Evolutionary conservation across 2,329 filamentous ascomycete genomes (phyloP).

Genomic region (Colletotrichum eleusines): DNA sequence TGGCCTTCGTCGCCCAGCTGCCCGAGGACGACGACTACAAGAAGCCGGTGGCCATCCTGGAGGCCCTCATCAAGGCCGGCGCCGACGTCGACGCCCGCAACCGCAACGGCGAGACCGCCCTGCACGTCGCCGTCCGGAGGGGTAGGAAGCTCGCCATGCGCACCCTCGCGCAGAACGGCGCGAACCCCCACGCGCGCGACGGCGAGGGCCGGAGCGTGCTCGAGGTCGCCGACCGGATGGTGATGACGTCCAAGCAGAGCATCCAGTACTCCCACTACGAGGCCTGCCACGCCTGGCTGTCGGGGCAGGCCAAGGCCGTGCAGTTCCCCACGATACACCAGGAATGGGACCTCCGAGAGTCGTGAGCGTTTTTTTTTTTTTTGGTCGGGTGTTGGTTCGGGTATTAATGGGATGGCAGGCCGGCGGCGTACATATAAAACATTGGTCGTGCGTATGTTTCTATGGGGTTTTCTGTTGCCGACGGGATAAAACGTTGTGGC

Average conservation of each 20-base stretch:
- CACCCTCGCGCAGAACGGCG: conserved; percentile 59
- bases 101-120: conserved; percentile 65
- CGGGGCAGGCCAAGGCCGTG: conserved; percentile 52
- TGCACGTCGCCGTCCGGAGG: conserved; percentile 65
- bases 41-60: conserved; percentile 58
- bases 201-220: conserved; percentile 58
- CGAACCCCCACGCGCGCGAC: conserved; percentile 62
- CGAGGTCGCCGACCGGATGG: conserved; percentile 58
- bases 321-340: conserved; percentile 56
- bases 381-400: no score
- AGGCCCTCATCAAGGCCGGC: conserved; percentile 56
- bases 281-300: conserved; percentile 60
- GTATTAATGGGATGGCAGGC: no score
- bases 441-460: not conserved
- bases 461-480: not conserved
- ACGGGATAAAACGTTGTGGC: not conserved
- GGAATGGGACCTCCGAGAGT: conserved; percentile 53
- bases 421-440: conserved; percentile 28
- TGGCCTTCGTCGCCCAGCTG: conserved; percentile 65
- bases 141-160: conserved; percentile 65
- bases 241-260: conserved; percentile 48
- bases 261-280: conserved; percentile 58
- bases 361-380: not conserved
- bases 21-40: conserved; percentile 65
- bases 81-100: conserved; percentile 65